These are phyloP conservation scores for Myotisia sp. DNA, from an alignment of 2,329 filamentous ascomycete genomes.

Conservation along the genomic window DNA sequence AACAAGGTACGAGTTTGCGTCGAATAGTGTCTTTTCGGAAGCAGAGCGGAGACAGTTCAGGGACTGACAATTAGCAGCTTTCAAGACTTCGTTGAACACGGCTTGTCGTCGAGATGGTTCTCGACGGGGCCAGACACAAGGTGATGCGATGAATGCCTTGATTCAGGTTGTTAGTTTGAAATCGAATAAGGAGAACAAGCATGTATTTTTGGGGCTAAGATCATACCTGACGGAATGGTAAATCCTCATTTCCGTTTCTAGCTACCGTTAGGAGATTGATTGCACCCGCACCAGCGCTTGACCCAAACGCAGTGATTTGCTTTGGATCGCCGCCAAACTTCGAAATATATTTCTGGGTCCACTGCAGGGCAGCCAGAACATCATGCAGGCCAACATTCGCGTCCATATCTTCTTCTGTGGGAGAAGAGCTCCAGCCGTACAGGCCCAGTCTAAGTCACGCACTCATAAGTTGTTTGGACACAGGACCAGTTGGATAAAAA, in stretches of 20 bases:
- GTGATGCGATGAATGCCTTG: constrained; percentile 10
- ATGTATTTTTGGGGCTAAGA: background rate
- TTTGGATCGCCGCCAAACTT: constrained; percentile 41
- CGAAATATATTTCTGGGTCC: constrained; percentile 42
- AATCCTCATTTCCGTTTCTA: constrained; percentile 1
- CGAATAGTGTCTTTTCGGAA: constrained; percentile 6
- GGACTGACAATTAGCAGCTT: constrained; percentile 9
- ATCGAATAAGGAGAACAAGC: too few relatives aligned
- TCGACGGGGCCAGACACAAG: constrained; percentile 5
- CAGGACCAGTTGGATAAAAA: background rate
- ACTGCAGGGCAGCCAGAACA: constrained; percentile 43
- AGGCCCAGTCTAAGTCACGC: constrained; percentile 4
- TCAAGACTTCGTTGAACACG: constrained; percentile 7
- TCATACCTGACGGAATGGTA: constrained; percentile 5
- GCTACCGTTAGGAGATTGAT: constrained; percentile 4
- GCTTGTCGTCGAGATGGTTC: constrained; percentile 4
- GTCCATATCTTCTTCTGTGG: constrained; percentile 17
- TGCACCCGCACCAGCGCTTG: constrained; percentile 32
- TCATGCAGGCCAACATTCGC: constrained; percentile 46
- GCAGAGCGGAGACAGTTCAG: constrained; percentile 6
- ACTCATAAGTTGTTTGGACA: background rate
- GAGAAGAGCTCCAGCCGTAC: constrained; percentile 5
- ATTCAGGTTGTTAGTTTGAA: background rate
- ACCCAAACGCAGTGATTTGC: constrained; percentile 38
- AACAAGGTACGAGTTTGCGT: constrained; percentile 9